phyloP scores from a whole-genome alignment of 108 stramenopile species.

The Aurantiochytrium sp. region DNA sequence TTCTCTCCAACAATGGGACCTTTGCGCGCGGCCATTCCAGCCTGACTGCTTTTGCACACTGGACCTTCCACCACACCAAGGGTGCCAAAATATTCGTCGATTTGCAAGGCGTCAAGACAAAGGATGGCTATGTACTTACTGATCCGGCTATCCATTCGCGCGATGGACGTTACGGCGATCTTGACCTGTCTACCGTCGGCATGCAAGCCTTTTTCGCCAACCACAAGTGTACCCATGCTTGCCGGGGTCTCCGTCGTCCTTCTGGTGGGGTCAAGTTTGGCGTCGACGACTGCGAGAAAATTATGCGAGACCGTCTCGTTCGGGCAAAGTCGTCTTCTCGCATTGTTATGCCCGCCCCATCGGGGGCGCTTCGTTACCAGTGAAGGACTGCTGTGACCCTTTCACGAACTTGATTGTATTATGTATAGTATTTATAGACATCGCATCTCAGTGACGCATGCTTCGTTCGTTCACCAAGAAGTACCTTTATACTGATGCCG shows the following conservation, averaged over 20 bases:
- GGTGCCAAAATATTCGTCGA: background rate
- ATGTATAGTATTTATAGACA: too few species aligned
- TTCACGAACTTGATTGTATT: too few species aligned
- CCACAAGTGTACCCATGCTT: background rate
- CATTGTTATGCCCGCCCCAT: background rate
- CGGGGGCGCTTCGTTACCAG: background rate
- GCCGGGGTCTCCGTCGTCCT: background rate
- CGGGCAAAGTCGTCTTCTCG: background rate
- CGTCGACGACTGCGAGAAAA: background rate
- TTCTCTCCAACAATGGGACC: background rate
- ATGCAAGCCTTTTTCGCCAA: slow-evolving; percentile 1
- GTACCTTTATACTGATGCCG: too few species aligned
- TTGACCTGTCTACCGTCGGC: background rate
- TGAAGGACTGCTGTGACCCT: background rate
- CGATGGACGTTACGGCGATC: background rate
- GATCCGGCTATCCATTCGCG: background rate
- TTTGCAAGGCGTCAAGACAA: background rate
- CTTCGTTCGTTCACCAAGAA: too few species aligned
- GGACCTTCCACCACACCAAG: background rate
- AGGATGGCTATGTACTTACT: background rate
- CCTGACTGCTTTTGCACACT: background rate
- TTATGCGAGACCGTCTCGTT: background rate
- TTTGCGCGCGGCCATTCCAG: background rate
- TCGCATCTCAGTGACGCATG: too few species aligned
- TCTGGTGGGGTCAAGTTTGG: background rate